Percentiles rank a stretch among this genome's conserved stretches.
phyloP scores from a whole-genome alignment of 352 stramenopile species.

The Phytophthora tentaculata region DNA sequence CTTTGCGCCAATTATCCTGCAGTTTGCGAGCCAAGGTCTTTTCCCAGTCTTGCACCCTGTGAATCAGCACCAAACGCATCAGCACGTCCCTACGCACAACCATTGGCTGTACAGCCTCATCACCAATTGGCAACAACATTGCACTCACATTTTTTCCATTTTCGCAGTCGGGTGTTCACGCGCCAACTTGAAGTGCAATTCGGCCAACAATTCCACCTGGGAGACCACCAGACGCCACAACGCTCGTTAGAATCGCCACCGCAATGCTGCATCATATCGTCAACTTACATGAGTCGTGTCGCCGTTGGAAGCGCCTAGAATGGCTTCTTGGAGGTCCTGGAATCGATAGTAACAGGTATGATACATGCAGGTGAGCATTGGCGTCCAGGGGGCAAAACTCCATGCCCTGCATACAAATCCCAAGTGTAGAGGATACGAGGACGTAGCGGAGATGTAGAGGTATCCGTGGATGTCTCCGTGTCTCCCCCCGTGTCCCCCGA shows the following conservation, averaged over 20 bases:
- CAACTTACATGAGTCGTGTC: slow-evolving; percentile 55
- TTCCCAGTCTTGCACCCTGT: slow-evolving; percentile 87
- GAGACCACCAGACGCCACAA: slow-evolving; percentile 17
- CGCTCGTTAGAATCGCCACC: slow-evolving; percentile 15
- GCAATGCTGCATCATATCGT: not conserved
- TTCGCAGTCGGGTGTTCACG: slow-evolving; percentile 77
- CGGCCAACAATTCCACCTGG: slow-evolving; percentile 73
- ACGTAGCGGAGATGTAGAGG: slow-evolving; percentile 11
- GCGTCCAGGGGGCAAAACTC: slow-evolving; percentile 4
- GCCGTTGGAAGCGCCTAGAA: slow-evolving; percentile 51
- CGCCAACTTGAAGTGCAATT: slow-evolving; percentile 84
- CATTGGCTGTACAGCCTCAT: slow-evolving; percentile 13
- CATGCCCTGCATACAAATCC: slow-evolving; percentile 38
- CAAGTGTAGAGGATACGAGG: slow-evolving; percentile 26
- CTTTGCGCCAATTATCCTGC: slow-evolving; percentile 75
- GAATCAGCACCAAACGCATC: slow-evolving; percentile 15
- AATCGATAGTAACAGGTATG: slow-evolving; percentile 22
- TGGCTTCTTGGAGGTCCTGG: slow-evolving; percentile 72
- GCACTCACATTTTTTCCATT: slow-evolving; percentile 80
- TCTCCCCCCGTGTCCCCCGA: slow-evolving; percentile 10
- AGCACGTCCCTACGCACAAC: slow-evolving; percentile 17
- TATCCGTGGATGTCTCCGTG: slow-evolving; percentile 2
- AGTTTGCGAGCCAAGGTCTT: slow-evolving; percentile 76
- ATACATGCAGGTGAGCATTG: slow-evolving; percentile 28
- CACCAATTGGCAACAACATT: slow-evolving; percentile 2